Evolutionary conservation across 2,329 filamentous ascomycete species (phyloP).

Genomic region (Fusarium albosuccineum): DNA sequence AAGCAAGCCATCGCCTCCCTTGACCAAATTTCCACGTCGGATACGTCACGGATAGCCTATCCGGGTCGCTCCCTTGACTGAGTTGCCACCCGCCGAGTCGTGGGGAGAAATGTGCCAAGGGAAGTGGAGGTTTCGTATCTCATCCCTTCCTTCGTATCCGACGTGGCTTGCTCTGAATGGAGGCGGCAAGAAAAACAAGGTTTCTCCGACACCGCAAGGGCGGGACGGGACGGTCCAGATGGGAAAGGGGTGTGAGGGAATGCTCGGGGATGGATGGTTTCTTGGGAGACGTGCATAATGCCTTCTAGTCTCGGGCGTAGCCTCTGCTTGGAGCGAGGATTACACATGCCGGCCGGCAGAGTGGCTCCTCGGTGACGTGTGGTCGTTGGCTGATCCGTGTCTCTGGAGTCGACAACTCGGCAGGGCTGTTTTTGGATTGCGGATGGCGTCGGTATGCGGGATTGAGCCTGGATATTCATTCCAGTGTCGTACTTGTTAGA

Average conservation of each 20-base stretch:
- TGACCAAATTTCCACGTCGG: neutral
- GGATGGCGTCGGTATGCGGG: constrained; percentile 8
- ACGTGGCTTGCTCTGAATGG: constrained; percentile 13
- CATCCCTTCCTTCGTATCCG: constrained; percentile 19
- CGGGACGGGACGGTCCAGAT: constrained; percentile 36
- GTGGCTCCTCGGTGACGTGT: neutral
- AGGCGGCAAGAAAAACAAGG: constrained; percentile 2
- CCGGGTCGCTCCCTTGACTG: neutral
- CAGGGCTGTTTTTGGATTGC: constrained; percentile 14
- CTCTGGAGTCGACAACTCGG: neutral
- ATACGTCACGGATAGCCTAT: constrained; percentile 12
- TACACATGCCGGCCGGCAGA: constrained; percentile 8
- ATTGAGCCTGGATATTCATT: constrained; percentile 26
- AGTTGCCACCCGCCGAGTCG: neutral
- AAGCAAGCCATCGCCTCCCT: constrained; percentile 19
- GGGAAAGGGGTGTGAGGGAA: constrained; percentile 10
- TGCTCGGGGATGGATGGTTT: neutral
- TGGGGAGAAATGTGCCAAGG: constrained; percentile 30
- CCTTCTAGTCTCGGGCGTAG: neutral
- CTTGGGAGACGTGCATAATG: neutral
- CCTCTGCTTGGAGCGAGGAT: neutral
- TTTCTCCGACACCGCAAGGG: constrained; percentile 12
- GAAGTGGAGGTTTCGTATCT: neutral
- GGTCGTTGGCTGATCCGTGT: constrained; percentile 1
- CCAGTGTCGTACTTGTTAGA: constrained; percentile 7